Conservation (phyloP, 305 asterid species). For the Fraxinus latifolia region DNA sequence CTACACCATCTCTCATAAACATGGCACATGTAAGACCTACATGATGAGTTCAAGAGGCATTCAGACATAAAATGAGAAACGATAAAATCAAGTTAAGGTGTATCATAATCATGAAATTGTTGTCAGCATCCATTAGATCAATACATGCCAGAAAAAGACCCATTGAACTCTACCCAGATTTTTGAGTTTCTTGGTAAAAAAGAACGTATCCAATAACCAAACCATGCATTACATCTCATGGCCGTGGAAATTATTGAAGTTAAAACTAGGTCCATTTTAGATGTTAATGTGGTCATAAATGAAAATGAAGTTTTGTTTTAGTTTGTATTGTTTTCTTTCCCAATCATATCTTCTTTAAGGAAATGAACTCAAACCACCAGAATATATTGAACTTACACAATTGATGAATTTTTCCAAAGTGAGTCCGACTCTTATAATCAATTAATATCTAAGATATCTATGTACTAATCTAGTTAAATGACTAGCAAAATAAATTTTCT, state of each 20-base stretch:
- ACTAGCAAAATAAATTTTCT: not conserved
- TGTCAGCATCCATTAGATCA: not conserved
- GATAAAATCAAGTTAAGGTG: conserved; percentile 2
- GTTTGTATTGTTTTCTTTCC: not conserved
- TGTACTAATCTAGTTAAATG: not conserved
- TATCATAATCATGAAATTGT: not conserved
- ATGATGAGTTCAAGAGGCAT: conserved; percentile 31
- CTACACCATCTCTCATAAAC: conserved; percentile 59
- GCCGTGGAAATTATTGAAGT: not conserved
- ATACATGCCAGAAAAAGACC: conserved; percentile 13
- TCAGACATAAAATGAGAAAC: conserved; percentile 19
- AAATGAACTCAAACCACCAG: not conserved
- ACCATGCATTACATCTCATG: not conserved
- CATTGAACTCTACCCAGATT: conserved; percentile 12
- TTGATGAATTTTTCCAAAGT: not conserved
- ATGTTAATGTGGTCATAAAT: conserved; percentile 2
- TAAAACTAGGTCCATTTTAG: conserved; percentile 2
- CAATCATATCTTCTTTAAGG: not conserved
- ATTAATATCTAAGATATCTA: not conserved
- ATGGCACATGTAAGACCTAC: conserved; percentile 85
- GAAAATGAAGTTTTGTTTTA: conserved; percentile 5
- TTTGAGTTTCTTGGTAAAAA: not conserved
- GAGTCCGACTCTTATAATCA: not conserved
- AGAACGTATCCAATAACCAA: not conserved
- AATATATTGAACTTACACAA: not conserved